Evolutionary conservation across 495 filamentous ascomycete species (phyloP), one percentile per base, ranked within the genome.

Genomic region (Aspergillus sclerotiicarbonarius): DNA sequence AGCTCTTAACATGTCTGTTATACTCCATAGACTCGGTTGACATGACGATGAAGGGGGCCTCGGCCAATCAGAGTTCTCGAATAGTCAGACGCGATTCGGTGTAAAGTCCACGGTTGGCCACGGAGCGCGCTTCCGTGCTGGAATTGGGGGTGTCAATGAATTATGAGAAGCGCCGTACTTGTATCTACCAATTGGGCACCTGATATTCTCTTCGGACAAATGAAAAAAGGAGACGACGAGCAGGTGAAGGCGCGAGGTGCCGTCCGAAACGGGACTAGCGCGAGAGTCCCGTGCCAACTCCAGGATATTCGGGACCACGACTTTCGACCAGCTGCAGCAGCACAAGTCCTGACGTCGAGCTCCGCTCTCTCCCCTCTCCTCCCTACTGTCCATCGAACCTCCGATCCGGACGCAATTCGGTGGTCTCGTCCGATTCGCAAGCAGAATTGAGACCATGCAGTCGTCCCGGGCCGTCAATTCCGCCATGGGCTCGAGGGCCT

Each of bases 381-480:
- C 50, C 60, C 44, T 45, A 56, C 44, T 50, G 54, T 58, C 60
- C 19, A 32, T 32, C 49, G 46, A 44, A 33, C 6, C 49, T 15
- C 33, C 35, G 54, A 20, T 48, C 52, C 54, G 51, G 53, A 58
- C 56, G 37, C 59, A 65, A 66, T 68, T 62, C 56, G 63, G 57
- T 66, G 66, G 65, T 68, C 65, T 69, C 70, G 37, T 64, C 60
- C 66, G 57, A 64, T 65, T 60, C 44, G 56, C 59, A 32, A 60
- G 31, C 53, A 55, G 59, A 62, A 68, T 58, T 70, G 71, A 75
- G 72, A 71, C 68, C 68, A 83, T 83, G 80, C 77, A 82, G 67
- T 79, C 77, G 71, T 76, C 72, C 65, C 75, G 71, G 70, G 68
- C 72, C 62, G 67, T 74, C 66, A 74, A 79, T 62, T 70, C 75